phyloP scores from a whole-genome alignment of 768 basidiomycete species.

The Kwoniella dejecticola region DNA sequence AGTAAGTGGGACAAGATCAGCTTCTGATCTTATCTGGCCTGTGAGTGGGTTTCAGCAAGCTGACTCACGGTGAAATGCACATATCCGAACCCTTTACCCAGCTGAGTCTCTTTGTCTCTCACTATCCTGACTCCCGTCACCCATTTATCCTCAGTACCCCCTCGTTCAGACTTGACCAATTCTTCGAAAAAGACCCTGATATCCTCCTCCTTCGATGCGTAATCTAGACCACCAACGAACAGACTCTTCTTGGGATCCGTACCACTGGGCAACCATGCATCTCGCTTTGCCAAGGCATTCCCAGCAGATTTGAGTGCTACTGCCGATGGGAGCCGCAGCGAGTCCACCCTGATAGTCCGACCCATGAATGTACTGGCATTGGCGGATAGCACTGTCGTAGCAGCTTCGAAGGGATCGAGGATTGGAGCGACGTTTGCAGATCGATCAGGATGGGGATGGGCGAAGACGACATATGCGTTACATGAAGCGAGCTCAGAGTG shows the following conservation, averaged over 20 bases:
- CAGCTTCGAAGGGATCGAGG: slow-evolving; percentile 64
- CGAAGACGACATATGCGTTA: slow-evolving; percentile 90
- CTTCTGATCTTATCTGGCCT: neutral
- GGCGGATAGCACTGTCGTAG: slow-evolving; percentile 63
- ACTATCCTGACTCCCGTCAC: slow-evolving; percentile 84
- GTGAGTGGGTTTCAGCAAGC: slow-evolving; percentile 62
- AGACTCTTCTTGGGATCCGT: slow-evolving; percentile 76
- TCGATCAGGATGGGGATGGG: slow-evolving; percentile 61
- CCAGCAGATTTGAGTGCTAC: slow-evolving; percentile 50
- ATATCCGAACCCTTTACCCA: slow-evolving; percentile 95
- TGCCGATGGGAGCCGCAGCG: slow-evolving; percentile 58
- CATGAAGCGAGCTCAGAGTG: slow-evolving; percentile 74
- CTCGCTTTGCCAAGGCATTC: slow-evolving; percentile 50
- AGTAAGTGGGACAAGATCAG: neutral
- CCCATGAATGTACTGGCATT: slow-evolving; percentile 76
- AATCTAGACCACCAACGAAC: slow-evolving; percentile 92
- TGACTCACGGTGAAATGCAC: slow-evolving; percentile 76
- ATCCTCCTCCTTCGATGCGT: slow-evolving; percentile 87
- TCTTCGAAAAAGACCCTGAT: slow-evolving; percentile 82
- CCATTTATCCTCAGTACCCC: slow-evolving; percentile 59
- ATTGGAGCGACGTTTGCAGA: slow-evolving; percentile 55
- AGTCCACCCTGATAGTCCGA: slow-evolving; percentile 76
- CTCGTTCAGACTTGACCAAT: slow-evolving; percentile 70
- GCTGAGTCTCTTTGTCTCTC: slow-evolving; percentile 83
- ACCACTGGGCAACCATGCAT: slow-evolving; percentile 49